A percentile compares a stretch with the other conserved stretches of the same genome.
Conservation (phyloP, 2,329 filamentous ascomycete species). For the Monascus ruber region DNA sequence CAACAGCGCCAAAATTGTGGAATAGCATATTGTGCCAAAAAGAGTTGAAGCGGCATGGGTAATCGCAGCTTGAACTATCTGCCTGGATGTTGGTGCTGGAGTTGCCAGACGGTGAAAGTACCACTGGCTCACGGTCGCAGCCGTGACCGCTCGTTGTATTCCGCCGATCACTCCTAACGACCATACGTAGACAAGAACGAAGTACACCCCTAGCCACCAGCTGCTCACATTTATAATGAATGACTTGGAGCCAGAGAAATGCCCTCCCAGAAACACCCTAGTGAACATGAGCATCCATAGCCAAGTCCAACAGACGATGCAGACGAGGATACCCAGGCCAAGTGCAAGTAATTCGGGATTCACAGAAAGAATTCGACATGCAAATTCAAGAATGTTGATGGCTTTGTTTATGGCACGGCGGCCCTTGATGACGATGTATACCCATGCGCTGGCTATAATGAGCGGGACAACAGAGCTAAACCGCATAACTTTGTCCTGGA, state of each 20-base stretch:
- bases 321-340: conserved; percentile 64
- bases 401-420: conserved; percentile 72
- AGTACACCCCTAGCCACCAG: conserved; percentile 91
- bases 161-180: conserved; percentile 77
- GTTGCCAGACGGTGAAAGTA: conserved; percentile 88
- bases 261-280: conserved; percentile 84
- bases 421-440: conserved; percentile 70
- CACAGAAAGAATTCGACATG: conserved; percentile 72
- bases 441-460: conserved; percentile 62
- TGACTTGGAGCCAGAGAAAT: conserved; percentile 49
- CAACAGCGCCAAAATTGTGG: conserved; percentile 66
- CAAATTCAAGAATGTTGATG: conserved; percentile 83
- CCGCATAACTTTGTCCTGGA: conserved; percentile 86
- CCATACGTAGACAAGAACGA: conserved; percentile 93
- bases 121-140: conserved; percentile 95
- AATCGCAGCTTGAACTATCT: conserved; percentile 74
- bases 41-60: conserved; percentile 73
- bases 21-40: conserved; percentile 85
- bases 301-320: conserved; percentile 87
- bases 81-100: conserved; percentile 63
- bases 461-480: conserved; percentile 72
- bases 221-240: conserved; percentile 81
- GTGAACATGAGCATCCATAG: conserved; percentile 95
- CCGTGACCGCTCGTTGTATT: conserved; percentile 81
- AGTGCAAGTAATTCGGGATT: conserved; percentile 73